Evolutionary conservation across 2,329 filamentous ascomycete species (phyloP), one percentile per base, ranked within the genome.

Genomic region (Diplodia seriata): DNA sequence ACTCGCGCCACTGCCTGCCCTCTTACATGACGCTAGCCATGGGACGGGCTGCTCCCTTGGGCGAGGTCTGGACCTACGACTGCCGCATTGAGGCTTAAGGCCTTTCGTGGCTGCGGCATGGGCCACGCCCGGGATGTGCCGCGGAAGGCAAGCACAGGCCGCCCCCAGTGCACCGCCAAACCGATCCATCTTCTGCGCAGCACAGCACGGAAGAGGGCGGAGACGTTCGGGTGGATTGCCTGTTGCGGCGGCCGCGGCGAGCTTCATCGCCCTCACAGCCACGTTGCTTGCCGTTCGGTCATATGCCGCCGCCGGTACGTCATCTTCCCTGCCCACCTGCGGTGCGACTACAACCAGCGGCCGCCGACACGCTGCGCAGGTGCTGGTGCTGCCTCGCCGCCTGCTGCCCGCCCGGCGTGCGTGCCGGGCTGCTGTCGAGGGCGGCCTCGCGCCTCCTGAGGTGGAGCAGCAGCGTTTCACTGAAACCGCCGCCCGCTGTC

Each of bases 221-320:
- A 61, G 53, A 36, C 54, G 23, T 47, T 31, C 63, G 63, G 63
- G 54, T 53, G 53, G 54, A 40, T 59, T 67, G 64, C 53, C 53
- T 29, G 14, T 38, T 59, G 51, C 4, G 53, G 38, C 38, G 20
- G 12, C 29, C 15, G 33, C 54, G 53, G 65, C 59, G 26, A 53
- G 59, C 59, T 40, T 63, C 65, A 59, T 67, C 54, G 55, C 31
- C 43, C 49, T 36, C 40, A 59, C 65, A 67, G 65, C 65, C 65
- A 67, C 65, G 56, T 59, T 54, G 62, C 62, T 33, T 43, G 49
- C 51, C 50, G 62, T 55, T 26, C 51, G 51, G 62, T 65, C 62
- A 65, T 65, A 63, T 57, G 64, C 51, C 64, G 64, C 51, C 47
- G 54, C 47, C 54, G 54, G 56, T 62, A 67, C 65, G 65, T 67